Conservation (phyloP, 441 rosid genomes). For the Adansonia gregorii region DNA sequence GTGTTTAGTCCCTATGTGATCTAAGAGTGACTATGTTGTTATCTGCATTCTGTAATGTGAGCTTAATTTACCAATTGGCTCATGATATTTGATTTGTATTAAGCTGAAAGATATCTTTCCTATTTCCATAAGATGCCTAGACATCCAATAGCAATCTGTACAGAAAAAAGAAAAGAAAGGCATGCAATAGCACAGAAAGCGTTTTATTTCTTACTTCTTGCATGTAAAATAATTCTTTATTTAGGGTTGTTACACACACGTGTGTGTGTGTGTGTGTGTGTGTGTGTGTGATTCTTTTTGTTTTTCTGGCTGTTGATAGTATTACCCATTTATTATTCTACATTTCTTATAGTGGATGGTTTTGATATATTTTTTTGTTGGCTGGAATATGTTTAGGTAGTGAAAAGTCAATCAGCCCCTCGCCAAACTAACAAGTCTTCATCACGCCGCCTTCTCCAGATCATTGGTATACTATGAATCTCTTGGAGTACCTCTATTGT, state of each 20-base stretch:
- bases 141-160: background rate
- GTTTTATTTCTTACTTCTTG: slow-evolving; percentile 7
- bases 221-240: background rate
- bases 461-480: slow-evolving; percentile 67
- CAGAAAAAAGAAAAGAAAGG: background rate
- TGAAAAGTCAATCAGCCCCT: slow-evolving; percentile 62
- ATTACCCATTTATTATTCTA: background rate
- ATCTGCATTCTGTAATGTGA: background rate
- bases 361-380: slow-evolving; percentile 29
- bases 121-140: background rate
- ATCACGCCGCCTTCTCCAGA: slow-evolving; percentile 79
- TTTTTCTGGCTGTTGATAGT: background rate
- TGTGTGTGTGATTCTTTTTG: background rate
- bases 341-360: slow-evolving; percentile 14
- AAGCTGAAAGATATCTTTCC: background rate
- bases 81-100: slow-evolving; percentile 2
- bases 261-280: background rate
- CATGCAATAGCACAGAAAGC: background rate
- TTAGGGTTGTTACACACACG: background rate
- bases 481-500: background rate
- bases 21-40: slow-evolving; percentile 1
- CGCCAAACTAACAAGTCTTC: slow-evolving; percentile 75
- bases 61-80: background rate
- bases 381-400: slow-evolving; percentile 48
- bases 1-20: background rate